Conservation (phyloP, 1,139 yeast genomes). For the Nakaseomyces kungkrabaensis region DNA sequence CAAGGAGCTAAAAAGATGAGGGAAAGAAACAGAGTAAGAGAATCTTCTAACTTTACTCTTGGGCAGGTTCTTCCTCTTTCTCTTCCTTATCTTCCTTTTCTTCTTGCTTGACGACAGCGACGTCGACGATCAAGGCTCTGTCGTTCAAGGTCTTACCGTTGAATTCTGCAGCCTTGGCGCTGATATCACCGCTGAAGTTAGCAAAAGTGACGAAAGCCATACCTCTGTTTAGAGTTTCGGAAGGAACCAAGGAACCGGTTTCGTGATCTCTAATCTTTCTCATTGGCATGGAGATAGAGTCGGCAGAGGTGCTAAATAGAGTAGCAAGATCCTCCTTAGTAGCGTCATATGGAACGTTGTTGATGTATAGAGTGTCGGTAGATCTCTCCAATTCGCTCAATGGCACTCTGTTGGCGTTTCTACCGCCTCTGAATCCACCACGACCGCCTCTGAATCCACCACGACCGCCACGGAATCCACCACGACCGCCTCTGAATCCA, state of each 20-base stretch:
- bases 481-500: slow-evolving; percentile 11
- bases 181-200: slow-evolving; percentile 16
- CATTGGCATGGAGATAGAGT: slow-evolving; percentile 27
- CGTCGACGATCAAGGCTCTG: slow-evolving; percentile 27
- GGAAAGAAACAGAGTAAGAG: neutral
- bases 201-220: slow-evolving; percentile 28
- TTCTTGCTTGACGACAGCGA: slow-evolving; percentile 27
- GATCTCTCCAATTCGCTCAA: slow-evolving; percentile 29
- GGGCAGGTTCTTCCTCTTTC: slow-evolving; percentile 1
- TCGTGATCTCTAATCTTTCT: slow-evolving; percentile 26
- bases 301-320: slow-evolving; percentile 24
- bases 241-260: slow-evolving; percentile 21
- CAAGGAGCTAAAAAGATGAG: too few relatives aligned
- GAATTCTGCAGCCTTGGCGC: slow-evolving; percentile 23
- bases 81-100: slow-evolving; percentile 12
- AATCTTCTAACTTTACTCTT: neutral
- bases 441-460: slow-evolving; percentile 14
- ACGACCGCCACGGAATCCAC: slow-evolving; percentile 13
- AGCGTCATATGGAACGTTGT: slow-evolving; percentile 28
- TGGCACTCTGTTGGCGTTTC: slow-evolving; percentile 23
- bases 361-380: slow-evolving; percentile 27
- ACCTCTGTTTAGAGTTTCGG: slow-evolving; percentile 28
- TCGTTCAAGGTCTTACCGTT: slow-evolving; percentile 26
- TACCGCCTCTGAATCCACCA: slow-evolving; percentile 15
- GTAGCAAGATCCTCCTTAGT: slow-evolving; percentile 27